These are phyloP conservation scores for Thermomucor indicae-seudaticae DNA, from an alignment of 371 early-diverging fungal genomes.

Conservation along the genomic window DNA sequence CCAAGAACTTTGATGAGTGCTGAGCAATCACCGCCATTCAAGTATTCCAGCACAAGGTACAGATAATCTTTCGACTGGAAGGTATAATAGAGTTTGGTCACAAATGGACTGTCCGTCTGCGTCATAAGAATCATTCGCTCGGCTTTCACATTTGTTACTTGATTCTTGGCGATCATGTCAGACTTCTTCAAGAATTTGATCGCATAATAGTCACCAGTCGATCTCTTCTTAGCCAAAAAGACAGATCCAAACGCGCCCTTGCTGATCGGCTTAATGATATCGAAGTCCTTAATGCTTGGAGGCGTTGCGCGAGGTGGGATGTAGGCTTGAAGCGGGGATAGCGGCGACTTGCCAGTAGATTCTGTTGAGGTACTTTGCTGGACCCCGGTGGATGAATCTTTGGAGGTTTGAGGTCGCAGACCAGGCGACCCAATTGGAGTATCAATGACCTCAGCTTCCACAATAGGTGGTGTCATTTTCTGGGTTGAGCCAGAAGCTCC, in stretches of 20 bases:
- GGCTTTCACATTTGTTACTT: constrained; percentile 86
- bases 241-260: constrained; percentile 93
- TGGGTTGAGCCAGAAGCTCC: neutral
- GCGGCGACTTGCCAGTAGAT: constrained; percentile 30
- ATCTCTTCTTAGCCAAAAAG: constrained; percentile 78
- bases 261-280: constrained; percentile 89
- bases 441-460: constrained; percentile 39
- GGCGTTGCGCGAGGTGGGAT: constrained; percentile 38
- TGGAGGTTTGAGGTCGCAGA: constrained; percentile 12
- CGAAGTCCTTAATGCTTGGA: constrained; percentile 86
- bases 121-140: constrained; percentile 84
- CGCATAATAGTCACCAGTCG: constrained; percentile 86
- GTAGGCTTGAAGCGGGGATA: constrained; percentile 44
- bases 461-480: constrained; percentile 13
- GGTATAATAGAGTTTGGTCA: constrained; percentile 89
- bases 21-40: constrained; percentile 96
- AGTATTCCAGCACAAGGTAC: constrained; percentile 94
- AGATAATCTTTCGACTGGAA: constrained; percentile 92
- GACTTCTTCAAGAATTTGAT: constrained; percentile 88
- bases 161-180: constrained; percentile 92
- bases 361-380: neutral
- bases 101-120: constrained; percentile 88
- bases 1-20: constrained; percentile 87
- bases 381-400: constrained; percentile 4
- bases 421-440: constrained; percentile 35